Conservation (phyloP, 2,329 filamentous ascomycete genomes). For the Trichophyton rubrum region DNA sequence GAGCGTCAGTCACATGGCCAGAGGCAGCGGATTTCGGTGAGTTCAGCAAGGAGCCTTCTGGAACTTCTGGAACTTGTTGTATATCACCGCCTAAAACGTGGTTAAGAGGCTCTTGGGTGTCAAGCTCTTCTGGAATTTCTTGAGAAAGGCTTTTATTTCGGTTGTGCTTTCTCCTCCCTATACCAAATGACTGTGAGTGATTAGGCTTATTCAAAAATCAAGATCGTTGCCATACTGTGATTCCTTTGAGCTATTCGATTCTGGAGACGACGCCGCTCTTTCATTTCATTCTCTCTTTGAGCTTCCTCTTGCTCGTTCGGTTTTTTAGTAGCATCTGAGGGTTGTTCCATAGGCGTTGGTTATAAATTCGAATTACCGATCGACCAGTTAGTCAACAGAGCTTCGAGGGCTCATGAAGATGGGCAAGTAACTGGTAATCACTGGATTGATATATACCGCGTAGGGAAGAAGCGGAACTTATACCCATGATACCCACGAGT, state of each 20-base stretch:
- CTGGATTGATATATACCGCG: neutral
- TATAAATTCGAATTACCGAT: too few species aligned
- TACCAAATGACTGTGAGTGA: neutral
- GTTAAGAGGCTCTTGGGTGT: neutral
- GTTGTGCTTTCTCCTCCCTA: neutral
- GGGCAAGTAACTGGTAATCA: neutral
- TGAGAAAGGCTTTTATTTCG: neutral
- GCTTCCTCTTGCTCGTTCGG: neutral
- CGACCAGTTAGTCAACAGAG: too few species aligned
- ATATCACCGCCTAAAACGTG: too few species aligned
- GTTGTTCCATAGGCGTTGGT: neutral
- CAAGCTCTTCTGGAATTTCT: neutral
- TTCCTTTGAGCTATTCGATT: slow-evolving; percentile 5
- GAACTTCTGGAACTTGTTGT: neutral
- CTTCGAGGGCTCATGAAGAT: neutral
- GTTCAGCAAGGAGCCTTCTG: neutral
- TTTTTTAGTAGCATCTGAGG: neutral
- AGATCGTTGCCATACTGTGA: neutral
- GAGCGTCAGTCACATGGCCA: neutral
- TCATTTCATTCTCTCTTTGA: neutral
- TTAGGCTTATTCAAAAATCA: neutral
- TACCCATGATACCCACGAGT: neutral
- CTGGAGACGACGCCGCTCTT: slow-evolving; percentile 2
- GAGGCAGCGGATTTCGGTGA: neutral
- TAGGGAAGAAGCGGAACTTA: neutral